phyloP scores from a whole-genome alignment of 116 monocot species.

The Phalaenopsis hybrid region DNA sequence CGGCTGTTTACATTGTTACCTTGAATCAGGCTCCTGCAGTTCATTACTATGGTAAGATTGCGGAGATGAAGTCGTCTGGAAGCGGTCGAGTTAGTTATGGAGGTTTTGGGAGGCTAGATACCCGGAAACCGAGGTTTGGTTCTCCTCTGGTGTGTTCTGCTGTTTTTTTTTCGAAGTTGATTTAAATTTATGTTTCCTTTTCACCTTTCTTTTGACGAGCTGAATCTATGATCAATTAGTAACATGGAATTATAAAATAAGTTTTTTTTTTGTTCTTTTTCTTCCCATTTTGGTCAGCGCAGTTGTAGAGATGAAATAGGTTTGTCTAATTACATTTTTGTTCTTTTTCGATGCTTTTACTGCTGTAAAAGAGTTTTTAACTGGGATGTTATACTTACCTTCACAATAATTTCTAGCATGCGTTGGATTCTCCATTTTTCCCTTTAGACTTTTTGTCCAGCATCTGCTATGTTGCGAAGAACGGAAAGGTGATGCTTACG shows the following conservation, averaged over 20 bases:
- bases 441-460: too few relatives aligned
- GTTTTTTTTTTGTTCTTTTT: background rate
- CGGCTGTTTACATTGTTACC: slow-evolving; percentile 56
- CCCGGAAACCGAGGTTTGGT: slow-evolving; percentile 26
- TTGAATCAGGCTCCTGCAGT: slow-evolving; percentile 53
- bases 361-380: background rate
- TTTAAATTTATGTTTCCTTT: background rate
- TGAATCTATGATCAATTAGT: background rate
- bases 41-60: slow-evolving; percentile 26
- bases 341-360: background rate
- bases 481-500: too few relatives aligned
- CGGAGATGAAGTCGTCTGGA: slow-evolving; percentile 21
- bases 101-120: slow-evolving; percentile 24
- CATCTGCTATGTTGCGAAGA: too few relatives aligned
- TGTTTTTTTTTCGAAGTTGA: background rate
- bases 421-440: too few relatives aligned
- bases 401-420: too few relatives aligned
- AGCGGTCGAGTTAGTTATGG: slow-evolving; percentile 24
- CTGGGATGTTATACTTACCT: background rate
- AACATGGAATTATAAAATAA: background rate
- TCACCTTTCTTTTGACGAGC: background rate
- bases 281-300: background rate
- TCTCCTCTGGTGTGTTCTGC: background rate
- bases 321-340: background rate
- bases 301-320: background rate